phyloP scores from a whole-genome alignment of 176 grass and related monocot species.

The sorghum (Sorghum bicolor) region Sorghum_bicolor_NCBIv3 NC_012872.2:58019501-58020000 shows the following conservation, averaged over 20 bases:
- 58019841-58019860: no score
- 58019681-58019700: not conserved
- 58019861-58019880: no score
- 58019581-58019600: conserved; percentile 5
- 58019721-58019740: not conserved
- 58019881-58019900: not conserved
- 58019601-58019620: conserved; percentile 18
- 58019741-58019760: conserved; percentile 6
- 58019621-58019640: conserved; percentile 4
- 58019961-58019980: not conserved
- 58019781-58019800: not conserved
- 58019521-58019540: not conserved
- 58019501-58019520: not conserved
- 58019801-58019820: not conserved
- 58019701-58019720: not conserved
- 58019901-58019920: not conserved
- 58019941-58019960: not conserved
- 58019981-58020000: not conserved
- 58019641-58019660: not conserved
- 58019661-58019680: conserved; percentile 5
- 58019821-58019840: not conserved
- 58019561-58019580: not conserved
- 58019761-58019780: not conserved
- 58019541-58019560: not conserved
- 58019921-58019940: no score